Evolutionary conservation across 108 stramenopile species (phyloP), one percentile per base, ranked within the genome.

Genomic region (Mayamaea pseudoterrestris): DNA sequence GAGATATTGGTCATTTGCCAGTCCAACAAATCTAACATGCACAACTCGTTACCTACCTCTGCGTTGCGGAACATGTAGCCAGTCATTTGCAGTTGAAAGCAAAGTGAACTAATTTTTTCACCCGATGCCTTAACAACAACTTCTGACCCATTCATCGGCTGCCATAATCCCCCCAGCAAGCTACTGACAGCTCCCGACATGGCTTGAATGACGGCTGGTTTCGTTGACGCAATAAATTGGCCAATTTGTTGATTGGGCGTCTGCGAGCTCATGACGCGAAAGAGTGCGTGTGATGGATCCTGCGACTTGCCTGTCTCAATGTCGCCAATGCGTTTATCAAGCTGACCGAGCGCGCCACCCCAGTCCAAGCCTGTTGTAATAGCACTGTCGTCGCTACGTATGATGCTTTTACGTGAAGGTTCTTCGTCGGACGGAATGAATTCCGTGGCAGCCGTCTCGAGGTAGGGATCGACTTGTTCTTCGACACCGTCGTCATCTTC

Each of bases 31-130:
- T n/a, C n/a, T n/a, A n/a, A n/a, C n/a, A n/a, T n/a, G n/a, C n/a
- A n/a, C n/a, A n/a, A n/a, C n/a, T n/a, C n/a, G n/a, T n/a, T n/a
- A n/a, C n/a, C n/a, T n/a, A n/a, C n/a, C n/a, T n/a, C 91, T 0
- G 83, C 91, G 53, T 93, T 93, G 7, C 91, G 82, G 40, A 89
- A 89, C 84, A 93, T 74, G 57, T 84, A 87, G 16, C 69, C 91
- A 2, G 84, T 93, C 87, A 93, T 93, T 61, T 83, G 81, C 13
- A 93, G 50, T 54, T 84, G 87, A 53, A 87, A 84, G 60, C 82
- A 89, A 6, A 78, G 56, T 12, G 70, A 76, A 0, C 71, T 78
- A 20, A 92, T 60, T 50, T 83, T 85, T 30, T 92, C 90, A 12
- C 80, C 74, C 9, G 59, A 67, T 0, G 82, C 75, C 47, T 76